A percentile compares a stretch with the other conserved stretches of the same genome.
phyloP scores from a whole-genome alignment of 345 rosid species.

The Raphanus sativus region DNA sequence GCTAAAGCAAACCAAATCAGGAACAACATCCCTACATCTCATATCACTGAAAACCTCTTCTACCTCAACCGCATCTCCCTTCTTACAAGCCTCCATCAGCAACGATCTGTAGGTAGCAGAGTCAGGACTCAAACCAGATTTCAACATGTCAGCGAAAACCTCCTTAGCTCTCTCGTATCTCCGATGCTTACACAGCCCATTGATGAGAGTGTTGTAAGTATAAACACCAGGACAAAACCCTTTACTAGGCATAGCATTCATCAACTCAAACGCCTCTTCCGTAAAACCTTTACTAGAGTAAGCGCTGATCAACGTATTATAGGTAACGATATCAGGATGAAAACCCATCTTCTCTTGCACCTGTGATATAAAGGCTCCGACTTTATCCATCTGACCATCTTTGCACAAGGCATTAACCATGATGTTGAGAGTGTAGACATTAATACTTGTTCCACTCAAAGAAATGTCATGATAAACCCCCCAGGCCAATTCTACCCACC shows the following conservation, averaged over 20 bases:
- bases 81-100: slow-evolving; percentile 67
- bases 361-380: slow-evolving; percentile 44
- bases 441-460: slow-evolving; percentile 40
- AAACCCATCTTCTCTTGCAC: slow-evolving; percentile 57
- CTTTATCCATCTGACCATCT: slow-evolving; percentile 53
- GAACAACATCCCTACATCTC: slow-evolving; percentile 46
- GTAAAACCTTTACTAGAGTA: slow-evolving; percentile 60
- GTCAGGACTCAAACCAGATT: slow-evolving; percentile 61
- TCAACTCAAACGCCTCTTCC: slow-evolving; percentile 61
- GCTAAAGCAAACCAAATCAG: slow-evolving; percentile 72
- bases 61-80: slow-evolving; percentile 50
- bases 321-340: slow-evolving; percentile 64
- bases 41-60: slow-evolving; percentile 57
- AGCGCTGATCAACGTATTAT: slow-evolving; percentile 68
- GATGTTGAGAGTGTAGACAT: slow-evolving; percentile 62
- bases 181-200: slow-evolving; percentile 64
- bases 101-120: slow-evolving; percentile 63
- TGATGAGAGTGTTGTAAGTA: slow-evolving; percentile 64
- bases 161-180: slow-evolving; percentile 56
- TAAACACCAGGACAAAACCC: slow-evolving; percentile 66
- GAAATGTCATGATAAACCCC: slow-evolving; percentile 47
- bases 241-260: slow-evolving; percentile 55
- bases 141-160: slow-evolving; percentile 58
- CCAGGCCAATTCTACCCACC: slow-evolving; percentile 69
- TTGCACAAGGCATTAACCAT: slow-evolving; percentile 91